Evolutionary conservation across 1,139 yeast genomes (phyloP), one percentile per base, ranked within the genome.

Genomic region (Diutina scorzettiae): DNA sequence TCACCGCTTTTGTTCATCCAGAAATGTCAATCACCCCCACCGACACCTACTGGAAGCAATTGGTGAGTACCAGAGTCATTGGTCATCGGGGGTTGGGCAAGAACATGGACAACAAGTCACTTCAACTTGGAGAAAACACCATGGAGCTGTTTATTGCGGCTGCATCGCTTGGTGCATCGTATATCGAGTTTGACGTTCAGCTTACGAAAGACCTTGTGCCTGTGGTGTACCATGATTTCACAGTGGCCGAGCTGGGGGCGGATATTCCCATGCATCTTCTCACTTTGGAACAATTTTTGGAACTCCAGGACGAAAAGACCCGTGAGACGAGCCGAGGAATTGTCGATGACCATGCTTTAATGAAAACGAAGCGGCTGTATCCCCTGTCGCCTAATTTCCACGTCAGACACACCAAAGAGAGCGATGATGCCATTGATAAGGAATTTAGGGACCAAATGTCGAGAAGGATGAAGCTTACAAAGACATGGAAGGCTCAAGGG

Each of bases 81-180:
- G 98, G 98, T 1, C 98, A 91, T 57, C 76, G 98, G 54, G 98
- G 98, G 6, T 67, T 87, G 50, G 98, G 98, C 49, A 89, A 87
- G 64, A 91, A 91, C 60, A 66, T 68, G 36, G 72, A 74, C 41
- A 73, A 81, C 43, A 79, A 77, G 49, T 83, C 95, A 5, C 69
- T 91, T 54, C 98, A 91, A 61, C 68, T 91, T 47, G 98, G 98
- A 37, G 98, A 91, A 56, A 91, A 91, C 56, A 91, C 98, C 0
- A 83, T 91, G 29, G 96, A 89, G 55, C 84, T 95, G 1, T 91
- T 91, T 51, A 84, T 91, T 56, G 95, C 96, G 9, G 98, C 98
- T 0, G 96, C 97, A 0, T 87, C 95, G 4, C 66, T 91, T 50
- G 98, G 98, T 31, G 91, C 91, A 1, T 78, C 87, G 1, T 81